Percentiles rank a stretch among this genome's conserved stretches.
Evolutionary conservation across 2,329 filamentous ascomycete genomes (phyloP).

Genomic region (Coniochaeta sp.): DNA sequence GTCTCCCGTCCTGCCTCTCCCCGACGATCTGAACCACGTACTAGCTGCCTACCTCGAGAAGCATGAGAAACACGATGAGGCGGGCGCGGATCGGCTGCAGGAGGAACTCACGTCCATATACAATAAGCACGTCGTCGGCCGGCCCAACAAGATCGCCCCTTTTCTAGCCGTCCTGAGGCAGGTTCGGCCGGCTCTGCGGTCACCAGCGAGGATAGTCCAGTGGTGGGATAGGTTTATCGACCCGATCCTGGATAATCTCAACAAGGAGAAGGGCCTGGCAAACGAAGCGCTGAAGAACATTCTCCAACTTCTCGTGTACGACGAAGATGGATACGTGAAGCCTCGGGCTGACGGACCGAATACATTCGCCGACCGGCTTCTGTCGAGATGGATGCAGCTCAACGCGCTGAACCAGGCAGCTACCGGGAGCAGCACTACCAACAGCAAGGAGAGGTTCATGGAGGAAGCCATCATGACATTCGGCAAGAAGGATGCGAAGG

Average conservation of each 20-base stretch:
- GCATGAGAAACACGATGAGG: constrained; percentile 60
- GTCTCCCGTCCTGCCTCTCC: constrained; percentile 52
- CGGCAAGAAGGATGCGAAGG: constrained; percentile 63
- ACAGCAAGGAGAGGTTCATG: constrained; percentile 38
- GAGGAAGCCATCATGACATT: constrained; percentile 47
- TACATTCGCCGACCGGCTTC: constrained; percentile 49
- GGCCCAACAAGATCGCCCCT: constrained; percentile 50
- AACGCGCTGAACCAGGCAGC: constrained; percentile 21
- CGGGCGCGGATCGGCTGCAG: constrained; percentile 62
- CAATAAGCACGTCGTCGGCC: constrained; percentile 53
- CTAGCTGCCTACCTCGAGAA: constrained; percentile 63
- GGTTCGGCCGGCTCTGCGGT: constrained; percentile 57
- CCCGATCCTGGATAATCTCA: constrained; percentile 47
- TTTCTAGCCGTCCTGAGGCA: constrained; percentile 63
- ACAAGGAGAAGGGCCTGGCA: constrained; percentile 56
- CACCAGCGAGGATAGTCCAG: constrained; percentile 53
- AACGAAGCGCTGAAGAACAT: constrained; percentile 59
- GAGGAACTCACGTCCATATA: constrained; percentile 66
- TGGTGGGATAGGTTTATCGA: constrained; percentile 65
- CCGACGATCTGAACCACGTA: constrained; percentile 54
- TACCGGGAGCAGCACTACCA: background rate
- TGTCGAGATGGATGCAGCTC: constrained; percentile 51
- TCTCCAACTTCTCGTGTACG: constrained; percentile 56
- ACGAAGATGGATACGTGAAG: constrained; percentile 47
- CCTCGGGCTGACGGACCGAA: constrained; percentile 27